Evolutionary conservation across 768 basidiomycete species (phyloP), one percentile per base, ranked within the genome.

Genomic region (Leccinum subtestaceum): DNA sequence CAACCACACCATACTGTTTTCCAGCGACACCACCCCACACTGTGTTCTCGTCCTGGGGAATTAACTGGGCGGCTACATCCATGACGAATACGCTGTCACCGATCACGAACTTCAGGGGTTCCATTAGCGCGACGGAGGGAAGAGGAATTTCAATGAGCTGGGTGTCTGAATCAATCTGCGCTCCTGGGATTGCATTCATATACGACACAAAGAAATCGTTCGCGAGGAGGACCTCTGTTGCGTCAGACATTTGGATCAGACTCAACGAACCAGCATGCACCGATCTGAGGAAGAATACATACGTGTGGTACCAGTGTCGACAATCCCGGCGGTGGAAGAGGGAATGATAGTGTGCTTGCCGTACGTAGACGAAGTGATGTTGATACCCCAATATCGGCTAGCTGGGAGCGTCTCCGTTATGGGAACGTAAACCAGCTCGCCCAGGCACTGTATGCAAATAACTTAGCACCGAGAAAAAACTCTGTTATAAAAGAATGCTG

Each of bases 341-440:
- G 61, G 57, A 17, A 73, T 68, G 51, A 66, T 17, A 5, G 40
- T 52, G 9, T 51, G 17, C 5, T 2, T 9, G 32, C 67, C 65
- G 23, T 63, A 71, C 1, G 59, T 60, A 7, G 36, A 43, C 6
- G 12, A 31, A 31, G 29, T 31, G 29, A 31, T 10, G 9, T 31
- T 31, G 29, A 31, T 31, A 31, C 29, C 29, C 29, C 29, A 31
- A 10, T 31, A 31, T 3, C 10, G 10, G 29, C 29, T 10, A 31
- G 29, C 29, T 10, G 29, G 29, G 9, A 0, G 9, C 9, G 9
- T 31, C 29, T 31, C 9, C 9, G 29, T 31, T 31, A 31, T 10
- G 29, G 29, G 29, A 31, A 31, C 29, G 29, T 31, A 31, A 32
- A 53, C 64, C 32, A 71, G 43, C 17, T 47, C 13, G 13, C 73